Percentiles rank a stretch among this genome's conserved stretches.
These are phyloP conservation scores for Fusarium fracticaudum DNA, from an alignment of 2,329 filamentous ascomycete species.

Conservation along the genomic window DNA sequence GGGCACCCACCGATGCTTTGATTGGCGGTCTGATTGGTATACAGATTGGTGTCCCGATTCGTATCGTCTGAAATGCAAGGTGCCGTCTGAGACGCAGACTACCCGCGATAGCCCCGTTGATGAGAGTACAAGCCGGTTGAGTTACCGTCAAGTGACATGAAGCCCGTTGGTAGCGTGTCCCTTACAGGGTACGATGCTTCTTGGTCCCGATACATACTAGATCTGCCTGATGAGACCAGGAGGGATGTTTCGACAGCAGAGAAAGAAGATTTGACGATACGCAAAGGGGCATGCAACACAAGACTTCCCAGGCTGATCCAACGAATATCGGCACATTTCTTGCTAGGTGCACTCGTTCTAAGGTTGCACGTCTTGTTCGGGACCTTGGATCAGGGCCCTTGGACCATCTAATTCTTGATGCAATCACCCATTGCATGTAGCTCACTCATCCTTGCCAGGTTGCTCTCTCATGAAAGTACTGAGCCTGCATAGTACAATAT, in stretches of 20 bases:
- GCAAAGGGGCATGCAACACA: constrained; percentile 33
- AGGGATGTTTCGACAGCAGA: constrained; percentile 30
- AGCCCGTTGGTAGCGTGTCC: constrained; percentile 38
- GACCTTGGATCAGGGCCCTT: constrained; percentile 19
- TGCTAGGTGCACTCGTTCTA: constrained; percentile 18
- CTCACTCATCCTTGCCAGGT: constrained; percentile 19
- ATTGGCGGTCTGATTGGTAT: constrained; percentile 32
- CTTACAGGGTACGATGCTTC: constrained; percentile 36
- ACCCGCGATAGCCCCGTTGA: constrained; percentile 40
- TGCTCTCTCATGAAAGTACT: constrained; percentile 23
- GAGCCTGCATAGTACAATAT: constrained; percentile 9
- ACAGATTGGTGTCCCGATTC: constrained; percentile 34
- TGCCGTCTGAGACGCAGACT: constrained; percentile 43
- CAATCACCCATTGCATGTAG: constrained; percentile 10
- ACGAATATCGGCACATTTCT: constrained; percentile 32
- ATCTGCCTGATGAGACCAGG: constrained; percentile 37
- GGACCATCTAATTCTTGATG: constrained; percentile 10
- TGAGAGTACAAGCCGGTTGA: constrained; percentile 39
- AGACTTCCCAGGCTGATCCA: constrained; percentile 20
- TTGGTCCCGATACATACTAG: constrained; percentile 34
- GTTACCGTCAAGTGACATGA: constrained; percentile 40
- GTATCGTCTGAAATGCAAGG: constrained; percentile 44
- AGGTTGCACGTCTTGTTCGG: constrained; percentile 28
- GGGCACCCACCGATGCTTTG: constrained; percentile 23
- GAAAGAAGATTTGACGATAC: constrained; percentile 34